Conservation (phyloP, 2,329 filamentous ascomycete species). For the Aureobasidium subglaciale region DNA sequence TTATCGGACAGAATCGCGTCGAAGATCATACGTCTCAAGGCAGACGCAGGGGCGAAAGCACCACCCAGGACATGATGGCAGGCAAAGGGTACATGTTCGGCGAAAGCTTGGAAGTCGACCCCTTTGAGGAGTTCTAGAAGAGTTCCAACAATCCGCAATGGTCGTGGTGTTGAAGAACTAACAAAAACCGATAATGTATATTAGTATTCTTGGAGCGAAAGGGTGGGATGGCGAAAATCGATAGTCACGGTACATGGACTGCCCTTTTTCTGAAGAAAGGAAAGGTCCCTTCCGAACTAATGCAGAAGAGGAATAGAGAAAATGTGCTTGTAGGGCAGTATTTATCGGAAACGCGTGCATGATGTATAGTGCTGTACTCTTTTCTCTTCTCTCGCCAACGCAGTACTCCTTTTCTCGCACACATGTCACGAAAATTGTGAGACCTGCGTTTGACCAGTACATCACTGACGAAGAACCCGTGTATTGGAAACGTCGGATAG, state of each 20-base stretch:
- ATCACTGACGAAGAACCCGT: too few species aligned
- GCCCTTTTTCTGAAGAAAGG: too few species aligned
- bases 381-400: too few species aligned
- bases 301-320: too few species aligned
- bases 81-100: constrained; percentile 4
- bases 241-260: too few species aligned
- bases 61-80: not conserved
- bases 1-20: constrained; percentile 33
- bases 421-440: too few species aligned
- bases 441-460: too few species aligned
- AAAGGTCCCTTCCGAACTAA: too few species aligned
- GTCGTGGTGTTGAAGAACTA: not conserved
- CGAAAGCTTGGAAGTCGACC: not conserved
- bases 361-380: too few species aligned
- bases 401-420: too few species aligned
- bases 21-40: not conserved
- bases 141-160: constrained; percentile 1
- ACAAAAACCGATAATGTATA: not conserved
- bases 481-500: too few species aligned
- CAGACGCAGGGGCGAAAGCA: not conserved
- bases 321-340: not conserved
- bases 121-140: constrained; percentile 13
- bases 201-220: not conserved
- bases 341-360: not conserved
- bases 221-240: too few species aligned